Conservation (phyloP, 345 rosid genomes). For the Anastatica hierochuntica region DNA sequence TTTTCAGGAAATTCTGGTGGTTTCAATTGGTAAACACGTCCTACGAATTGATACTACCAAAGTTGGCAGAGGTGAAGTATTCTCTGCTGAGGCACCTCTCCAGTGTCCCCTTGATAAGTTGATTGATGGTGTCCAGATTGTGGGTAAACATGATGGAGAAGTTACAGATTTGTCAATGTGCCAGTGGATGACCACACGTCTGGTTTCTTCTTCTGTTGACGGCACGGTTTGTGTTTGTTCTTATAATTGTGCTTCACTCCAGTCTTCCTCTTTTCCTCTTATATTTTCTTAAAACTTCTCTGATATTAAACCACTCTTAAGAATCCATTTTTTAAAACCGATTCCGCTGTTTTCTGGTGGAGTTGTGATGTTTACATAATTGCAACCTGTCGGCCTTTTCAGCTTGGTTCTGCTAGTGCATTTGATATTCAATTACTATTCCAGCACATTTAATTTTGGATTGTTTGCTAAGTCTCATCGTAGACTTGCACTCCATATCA, state of each 20-base stretch:
- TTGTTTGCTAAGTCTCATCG: too few relatives aligned
- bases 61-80: slow-evolving; percentile 51
- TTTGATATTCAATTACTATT: background rate
- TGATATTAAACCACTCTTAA: background rate
- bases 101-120: slow-evolving; percentile 52
- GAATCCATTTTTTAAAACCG: background rate
- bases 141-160: slow-evolving; percentile 88
- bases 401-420: slow-evolving; percentile 2
- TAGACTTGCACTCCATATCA: too few relatives aligned
- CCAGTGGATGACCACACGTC: slow-evolving; percentile 75
- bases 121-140: slow-evolving; percentile 66
- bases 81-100: slow-evolving; percentile 66
- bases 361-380: too few relatives aligned
- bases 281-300: background rate
- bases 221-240: slow-evolving; percentile 60
- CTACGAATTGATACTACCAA: slow-evolving; percentile 67
- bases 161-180: slow-evolving; percentile 95
- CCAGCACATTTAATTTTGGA: too few relatives aligned
- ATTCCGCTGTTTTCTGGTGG: too few relatives aligned
- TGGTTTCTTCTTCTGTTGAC: slow-evolving; percentile 81
- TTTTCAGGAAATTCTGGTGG: slow-evolving; percentile 74
- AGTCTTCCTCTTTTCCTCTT: background rate
- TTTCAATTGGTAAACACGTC: slow-evolving; percentile 62
- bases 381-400: background rate
- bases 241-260: background rate